These are phyloP conservation scores for Arabidopsis arenosa DNA, from an alignment of 345 rosid genomes.

Conservation along the genomic window DNA sequence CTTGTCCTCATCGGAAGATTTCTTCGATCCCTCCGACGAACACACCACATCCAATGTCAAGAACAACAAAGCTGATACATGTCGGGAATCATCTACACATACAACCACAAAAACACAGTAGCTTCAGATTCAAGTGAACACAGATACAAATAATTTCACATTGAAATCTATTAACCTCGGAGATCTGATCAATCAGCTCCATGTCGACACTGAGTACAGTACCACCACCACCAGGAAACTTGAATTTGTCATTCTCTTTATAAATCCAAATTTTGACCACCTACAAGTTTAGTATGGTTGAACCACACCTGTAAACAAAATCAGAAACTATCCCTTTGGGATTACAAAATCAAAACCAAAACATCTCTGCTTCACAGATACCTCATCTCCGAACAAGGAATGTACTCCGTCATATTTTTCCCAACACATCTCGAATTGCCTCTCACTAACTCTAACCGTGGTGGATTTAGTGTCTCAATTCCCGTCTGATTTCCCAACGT, in stretches of 20 bases:
- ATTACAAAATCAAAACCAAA: slow-evolving; percentile 13
- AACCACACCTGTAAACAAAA: slow-evolving; percentile 75
- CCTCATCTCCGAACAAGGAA: slow-evolving; percentile 98
- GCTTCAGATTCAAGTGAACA: slow-evolving; percentile 23
- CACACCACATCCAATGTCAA: slow-evolving; percentile 97
- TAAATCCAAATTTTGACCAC: slow-evolving; percentile 95
- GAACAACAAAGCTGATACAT: slow-evolving; percentile 67
- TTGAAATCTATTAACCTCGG: slow-evolving; percentile 55
- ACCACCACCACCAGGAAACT: slow-evolving; percentile 91
- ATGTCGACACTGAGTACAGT: slow-evolving; percentile 91
- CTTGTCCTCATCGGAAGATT: too few relatives aligned
- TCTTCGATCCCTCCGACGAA: too few relatives aligned
- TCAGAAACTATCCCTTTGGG: slow-evolving; percentile 5
- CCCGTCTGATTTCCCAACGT: slow-evolving; percentile 55
- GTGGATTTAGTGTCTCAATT: slow-evolving; percentile 16
- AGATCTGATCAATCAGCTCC: slow-evolving; percentile 92
- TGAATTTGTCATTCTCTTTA: slow-evolving; percentile 75
- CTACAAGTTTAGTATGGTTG: slow-evolving; percentile 74
- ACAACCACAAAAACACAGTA: slow-evolving; percentile 23
- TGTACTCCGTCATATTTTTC: slow-evolving; percentile 71
- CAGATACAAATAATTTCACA: neutral
- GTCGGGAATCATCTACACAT: slow-evolving; percentile 76
- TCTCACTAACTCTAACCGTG: slow-evolving; percentile 43
- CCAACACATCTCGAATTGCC: slow-evolving; percentile 56
- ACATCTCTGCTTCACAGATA: slow-evolving; percentile 31